Evolutionary conservation across 2,329 filamentous ascomycete species (phyloP).

Genomic region (Sphaceloma murrayae): DNA sequence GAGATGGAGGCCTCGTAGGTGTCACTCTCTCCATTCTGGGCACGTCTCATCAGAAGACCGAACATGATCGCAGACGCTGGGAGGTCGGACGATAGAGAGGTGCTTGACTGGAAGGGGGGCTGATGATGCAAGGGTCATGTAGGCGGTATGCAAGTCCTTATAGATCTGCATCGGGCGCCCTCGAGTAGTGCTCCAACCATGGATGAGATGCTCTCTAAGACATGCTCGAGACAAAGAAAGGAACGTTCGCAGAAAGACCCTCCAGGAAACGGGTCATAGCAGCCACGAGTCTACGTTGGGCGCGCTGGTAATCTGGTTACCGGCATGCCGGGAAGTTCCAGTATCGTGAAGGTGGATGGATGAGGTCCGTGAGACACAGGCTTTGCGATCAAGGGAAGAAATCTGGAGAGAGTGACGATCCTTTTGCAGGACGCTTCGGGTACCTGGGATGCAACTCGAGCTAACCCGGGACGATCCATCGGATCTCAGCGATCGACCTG

Average conservation of each 20-base stretch:
- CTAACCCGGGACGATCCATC: too few relatives aligned
- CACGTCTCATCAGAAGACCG: conserved; percentile 1
- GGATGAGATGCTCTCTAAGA: conserved; percentile 2
- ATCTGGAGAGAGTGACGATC: background rate
- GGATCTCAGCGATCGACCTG: too few relatives aligned
- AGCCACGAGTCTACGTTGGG: background rate
- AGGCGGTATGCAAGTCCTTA: background rate
- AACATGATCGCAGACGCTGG: conserved; percentile 4
- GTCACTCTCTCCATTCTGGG: background rate
- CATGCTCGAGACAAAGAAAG: conserved; percentile 1
- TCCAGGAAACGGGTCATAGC: background rate
- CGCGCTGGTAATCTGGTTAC: background rate
- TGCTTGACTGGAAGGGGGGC: background rate
- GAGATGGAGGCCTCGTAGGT: conserved; percentile 9
- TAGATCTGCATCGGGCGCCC: background rate
- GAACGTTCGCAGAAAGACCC: background rate
- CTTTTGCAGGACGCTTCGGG: background rate
- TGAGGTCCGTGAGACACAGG: conserved; percentile 1
- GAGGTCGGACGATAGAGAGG: too few relatives aligned
- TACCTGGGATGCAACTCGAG: too few relatives aligned
- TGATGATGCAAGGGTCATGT: background rate
- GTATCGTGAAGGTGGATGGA: background rate
- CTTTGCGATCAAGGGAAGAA: background rate
- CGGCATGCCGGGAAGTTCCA: conserved; percentile 4
- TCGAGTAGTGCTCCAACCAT: conserved; percentile 6